Evolutionary conservation across 352 stramenopile genomes (phyloP).

Genomic region (Blastocystis sp.): DNA sequence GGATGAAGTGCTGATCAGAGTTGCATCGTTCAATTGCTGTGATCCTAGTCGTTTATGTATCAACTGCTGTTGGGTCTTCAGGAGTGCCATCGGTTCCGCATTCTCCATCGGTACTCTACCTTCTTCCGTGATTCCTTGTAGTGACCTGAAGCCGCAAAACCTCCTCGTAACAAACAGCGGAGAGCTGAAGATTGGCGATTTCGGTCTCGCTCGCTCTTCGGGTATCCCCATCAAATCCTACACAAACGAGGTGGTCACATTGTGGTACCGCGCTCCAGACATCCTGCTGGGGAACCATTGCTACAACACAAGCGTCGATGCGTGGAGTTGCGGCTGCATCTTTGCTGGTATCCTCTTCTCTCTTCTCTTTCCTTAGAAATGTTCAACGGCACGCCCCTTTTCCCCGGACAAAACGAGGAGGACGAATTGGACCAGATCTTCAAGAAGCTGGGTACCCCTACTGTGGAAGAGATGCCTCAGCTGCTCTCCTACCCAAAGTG

Average conservation of each 20-base stretch:
- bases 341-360: conserved; percentile 86
- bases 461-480: conserved; percentile 75
- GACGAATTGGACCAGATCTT: conserved; percentile 79
- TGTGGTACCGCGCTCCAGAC: conserved; percentile 89
- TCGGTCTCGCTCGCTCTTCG: conserved; percentile 96
- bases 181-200: conserved; percentile 98
- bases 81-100: conserved; percentile 95
- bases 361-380: conserved; percentile 1
- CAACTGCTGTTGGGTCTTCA: conserved; percentile 96
- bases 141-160: conserved; percentile 98
- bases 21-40: background rate
- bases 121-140: conserved; percentile 71
- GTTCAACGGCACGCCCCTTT: conserved; percentile 72
- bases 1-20: conserved; percentile 79
- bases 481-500: background rate
- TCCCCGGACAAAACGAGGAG: conserved; percentile 77
- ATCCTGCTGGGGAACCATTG: conserved; percentile 81
- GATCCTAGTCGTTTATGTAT: conserved; percentile 87
- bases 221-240: conserved; percentile 84
- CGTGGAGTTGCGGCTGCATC: conserved; percentile 91
- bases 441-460: conserved; percentile 77
- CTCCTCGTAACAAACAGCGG: conserved; percentile 93
- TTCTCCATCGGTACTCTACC: conserved; percentile 76
- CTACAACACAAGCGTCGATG: conserved; percentile 86
- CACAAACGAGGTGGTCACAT: conserved; percentile 85